Conservation (phyloP, 2,329 filamentous ascomycete species). For the Verticillium tricorpus region DNA sequence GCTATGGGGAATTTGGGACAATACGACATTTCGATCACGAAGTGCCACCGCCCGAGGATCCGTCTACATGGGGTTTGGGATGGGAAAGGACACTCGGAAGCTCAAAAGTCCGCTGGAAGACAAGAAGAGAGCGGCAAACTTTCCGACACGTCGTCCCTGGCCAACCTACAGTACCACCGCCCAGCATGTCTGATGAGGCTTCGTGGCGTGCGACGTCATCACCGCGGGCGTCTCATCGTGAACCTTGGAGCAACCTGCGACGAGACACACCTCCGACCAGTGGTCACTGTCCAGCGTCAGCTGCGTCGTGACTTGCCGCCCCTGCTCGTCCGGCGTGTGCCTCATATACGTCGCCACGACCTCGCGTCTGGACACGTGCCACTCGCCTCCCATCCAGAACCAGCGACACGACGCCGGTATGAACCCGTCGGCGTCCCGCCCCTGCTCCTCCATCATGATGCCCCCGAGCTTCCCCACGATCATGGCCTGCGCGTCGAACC, state of each 20-base stretch:
- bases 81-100: no score
- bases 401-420: conserved; percentile 11
- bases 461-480: conserved; percentile 10
- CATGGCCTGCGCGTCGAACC: conserved; percentile 3
- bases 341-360: conserved; percentile 8
- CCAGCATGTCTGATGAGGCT: no score
- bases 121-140: no score
- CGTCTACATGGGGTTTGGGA: background rate
- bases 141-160: no score
- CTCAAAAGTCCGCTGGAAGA: no score
- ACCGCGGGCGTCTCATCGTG: no score
- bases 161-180: no score
- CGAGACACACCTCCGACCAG: conserved; percentile 1
- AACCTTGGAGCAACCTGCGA: background rate
- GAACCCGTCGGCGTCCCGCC: conserved; percentile 8
- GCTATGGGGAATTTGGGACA: no score
- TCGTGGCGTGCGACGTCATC: no score
- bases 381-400: conserved; percentile 9
- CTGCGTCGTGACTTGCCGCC: background rate
- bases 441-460: conserved; percentile 14
- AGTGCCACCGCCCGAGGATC: no score
- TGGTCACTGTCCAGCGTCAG: conserved; percentile 7
- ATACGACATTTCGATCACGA: no score
- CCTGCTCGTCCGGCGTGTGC: conserved; percentile 4
- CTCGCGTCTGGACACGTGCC: conserved; percentile 2